phyloP scores from a whole-genome alignment of 768 basidiomycete species.

The Kwoniella bestiolae region DNA sequence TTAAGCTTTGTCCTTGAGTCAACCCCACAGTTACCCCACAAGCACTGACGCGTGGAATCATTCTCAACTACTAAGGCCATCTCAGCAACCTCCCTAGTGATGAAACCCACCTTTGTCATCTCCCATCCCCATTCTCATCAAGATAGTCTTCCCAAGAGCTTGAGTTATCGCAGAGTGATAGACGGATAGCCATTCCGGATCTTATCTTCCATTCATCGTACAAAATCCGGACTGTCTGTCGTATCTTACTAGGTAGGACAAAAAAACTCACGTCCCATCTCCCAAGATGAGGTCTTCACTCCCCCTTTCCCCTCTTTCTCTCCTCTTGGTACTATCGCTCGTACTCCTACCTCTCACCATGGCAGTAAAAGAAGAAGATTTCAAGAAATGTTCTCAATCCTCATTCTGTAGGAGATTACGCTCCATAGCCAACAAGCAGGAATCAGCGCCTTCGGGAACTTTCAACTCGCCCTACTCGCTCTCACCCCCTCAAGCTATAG shows the following conservation, averaged over 20 bases:
- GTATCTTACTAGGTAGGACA: background rate
- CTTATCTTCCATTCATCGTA: no score
- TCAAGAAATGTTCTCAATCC: constrained; percentile 91
- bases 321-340: background rate
- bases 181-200: background rate
- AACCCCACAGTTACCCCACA: background rate
- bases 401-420: constrained; percentile 94
- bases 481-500: constrained; percentile 52
- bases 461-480: constrained; percentile 91
- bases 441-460: constrained; percentile 60
- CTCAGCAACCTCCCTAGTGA: no score
- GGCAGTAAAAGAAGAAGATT: constrained; percentile 69
- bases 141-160: no score
- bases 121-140: no score
- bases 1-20: background rate
- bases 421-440: constrained; percentile 75
- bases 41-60: background rate
- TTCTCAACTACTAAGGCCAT: no score
- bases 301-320: background rate
- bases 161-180: background rate
- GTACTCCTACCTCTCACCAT: constrained; percentile 1
- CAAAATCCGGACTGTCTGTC: no score
- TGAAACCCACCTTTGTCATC: no score
- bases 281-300: background rate
- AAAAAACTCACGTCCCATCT: background rate